phyloP scores from a whole-genome alignment of 257 asterid genomes.

The Plantago major region DNA sequence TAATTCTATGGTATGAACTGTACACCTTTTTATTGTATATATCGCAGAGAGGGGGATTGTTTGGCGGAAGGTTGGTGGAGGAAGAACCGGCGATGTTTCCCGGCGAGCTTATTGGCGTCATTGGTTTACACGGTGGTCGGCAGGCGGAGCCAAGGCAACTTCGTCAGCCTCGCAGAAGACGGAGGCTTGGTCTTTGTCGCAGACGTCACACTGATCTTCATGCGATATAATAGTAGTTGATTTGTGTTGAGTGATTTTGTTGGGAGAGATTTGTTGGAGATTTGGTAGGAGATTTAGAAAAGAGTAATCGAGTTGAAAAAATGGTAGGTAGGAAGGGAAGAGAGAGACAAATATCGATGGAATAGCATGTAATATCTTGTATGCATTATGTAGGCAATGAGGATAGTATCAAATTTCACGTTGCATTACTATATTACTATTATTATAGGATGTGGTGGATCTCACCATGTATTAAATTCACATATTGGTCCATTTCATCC shows the following conservation, averaged over 20 bases:
- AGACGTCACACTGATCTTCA: slow-evolving; percentile 97
- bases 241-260: not conserved
- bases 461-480: too few relatives aligned
- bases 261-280: too few relatives aligned
- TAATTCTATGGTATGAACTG: too few relatives aligned
- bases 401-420: too few relatives aligned
- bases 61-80: slow-evolving; percentile 61
- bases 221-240: slow-evolving; percentile 10
- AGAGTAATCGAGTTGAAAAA: not conserved
- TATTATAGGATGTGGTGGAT: too few relatives aligned
- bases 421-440: too few relatives aligned
- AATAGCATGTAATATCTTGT: not conserved
- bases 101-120: slow-evolving; percentile 92
- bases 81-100: slow-evolving; percentile 74
- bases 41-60: slow-evolving; percentile 68
- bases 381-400: too few relatives aligned
- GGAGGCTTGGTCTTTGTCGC: slow-evolving; percentile 60
- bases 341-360: slow-evolving; percentile 16
- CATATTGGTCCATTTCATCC: too few relatives aligned
- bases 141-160: slow-evolving; percentile 80
- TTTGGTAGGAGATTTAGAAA: too few relatives aligned
- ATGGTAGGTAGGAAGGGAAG: slow-evolving; percentile 25
- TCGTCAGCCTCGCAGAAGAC: slow-evolving; percentile 81
- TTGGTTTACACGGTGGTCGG: slow-evolving; percentile 95
- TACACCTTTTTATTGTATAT: slow-evolving; percentile 50